Base-by-base conservation (phyloP, 768 basidiomycete species). In the Rossbeevera mucosa region DNA sequence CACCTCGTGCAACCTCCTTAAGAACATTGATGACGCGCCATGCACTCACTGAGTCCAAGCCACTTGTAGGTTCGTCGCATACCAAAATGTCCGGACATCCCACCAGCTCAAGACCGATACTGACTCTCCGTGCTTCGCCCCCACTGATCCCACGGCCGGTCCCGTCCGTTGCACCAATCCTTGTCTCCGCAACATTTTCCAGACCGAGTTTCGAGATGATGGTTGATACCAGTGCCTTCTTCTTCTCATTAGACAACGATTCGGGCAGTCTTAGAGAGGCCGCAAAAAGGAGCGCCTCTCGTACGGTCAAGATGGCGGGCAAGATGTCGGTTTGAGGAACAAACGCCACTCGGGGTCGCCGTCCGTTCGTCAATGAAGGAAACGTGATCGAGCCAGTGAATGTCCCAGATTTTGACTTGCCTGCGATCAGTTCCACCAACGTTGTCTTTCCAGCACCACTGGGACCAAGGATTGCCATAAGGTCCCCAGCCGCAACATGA, bases 361-460 rank as follows among this genome's bases (percentile, higher is more conserved):
- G 65, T 18, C 64, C 60, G 21, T 61, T 63, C 26, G 64, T 58
- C 16, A 71, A 67, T 4, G 68, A 61, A 12, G 77, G 76, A 66
- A 85, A 86, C 4, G 74, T 63, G 44, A 94, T 86, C 2, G 68
- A 68, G 3, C 94, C 94, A 2, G 81, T 74, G 2, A 78, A 76
- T 2, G 74, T 63, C 0, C 94, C 94, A 0, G 78, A 76, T 71
- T 96, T 97, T 58, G 72, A 73, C 66, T 88, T 94, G 2, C 87
- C 85, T 0, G 93, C 90, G 9, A 98, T 79, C 31, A 96, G 82
- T 63, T 98, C 94, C 16, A 96, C 85, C 31, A 97, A 74, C 0
- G 94, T 93, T 0, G 90, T 91, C 69, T 95, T 95, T 40, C 93
- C 93, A 16, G 92, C 91, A 76, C 93, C 94, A 59, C 88, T 90